Percentiles rank a stretch among this genome's conserved stretches.
Conservation (phyloP, 2,329 filamentous ascomycete species). For the Fusarium sarcochroum region DNA sequence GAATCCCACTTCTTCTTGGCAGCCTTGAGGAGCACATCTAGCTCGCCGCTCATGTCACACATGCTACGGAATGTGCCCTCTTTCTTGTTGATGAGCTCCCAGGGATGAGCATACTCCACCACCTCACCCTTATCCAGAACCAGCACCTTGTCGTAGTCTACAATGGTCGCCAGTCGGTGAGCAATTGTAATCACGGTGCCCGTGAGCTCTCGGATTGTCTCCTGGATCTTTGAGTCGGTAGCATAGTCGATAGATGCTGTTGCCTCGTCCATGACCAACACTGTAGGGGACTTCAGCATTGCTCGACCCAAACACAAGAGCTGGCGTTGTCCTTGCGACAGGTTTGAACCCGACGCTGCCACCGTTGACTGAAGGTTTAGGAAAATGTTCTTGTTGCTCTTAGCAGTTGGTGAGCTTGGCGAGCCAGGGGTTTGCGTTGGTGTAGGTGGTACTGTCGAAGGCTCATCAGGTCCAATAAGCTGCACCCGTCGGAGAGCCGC, state of each 20-base stretch:
- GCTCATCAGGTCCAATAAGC: slow-evolving; percentile 77
- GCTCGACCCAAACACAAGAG: slow-evolving; percentile 94
- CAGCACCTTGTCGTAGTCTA: slow-evolving; percentile 97
- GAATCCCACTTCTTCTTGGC: slow-evolving; percentile 69
- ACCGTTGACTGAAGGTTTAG: slow-evolving; percentile 86
- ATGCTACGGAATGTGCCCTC: slow-evolving; percentile 74
- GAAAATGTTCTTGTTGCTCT: slow-evolving; percentile 95
- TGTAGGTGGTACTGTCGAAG: slow-evolving; percentile 49
- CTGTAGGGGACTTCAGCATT: slow-evolving; percentile 89
- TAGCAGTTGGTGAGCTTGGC: slow-evolving; percentile 54
- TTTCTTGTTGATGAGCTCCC: slow-evolving; percentile 80
- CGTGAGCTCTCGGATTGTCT: slow-evolving; percentile 91
- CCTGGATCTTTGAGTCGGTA: slow-evolving; percentile 96
- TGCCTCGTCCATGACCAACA: slow-evolving; percentile 99
- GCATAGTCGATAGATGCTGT: slow-evolving; percentile 98
- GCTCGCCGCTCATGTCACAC: slow-evolving; percentile 75
- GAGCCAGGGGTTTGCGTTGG: slow-evolving; percentile 47
- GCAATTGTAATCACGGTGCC: slow-evolving; percentile 98
- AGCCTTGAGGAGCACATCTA: slow-evolving; percentile 64
- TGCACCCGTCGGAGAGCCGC: slow-evolving; percentile 89
- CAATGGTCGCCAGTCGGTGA: slow-evolving; percentile 94
- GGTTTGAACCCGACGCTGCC: slow-evolving; percentile 90
- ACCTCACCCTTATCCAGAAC: slow-evolving; percentile 92
- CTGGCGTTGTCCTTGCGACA: slow-evolving; percentile 96
- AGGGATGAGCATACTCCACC: slow-evolving; percentile 92